These are phyloP conservation scores for Vigna radiata DNA, from an alignment of 306 rosid genomes.

Conservation along the genomic window DNA sequence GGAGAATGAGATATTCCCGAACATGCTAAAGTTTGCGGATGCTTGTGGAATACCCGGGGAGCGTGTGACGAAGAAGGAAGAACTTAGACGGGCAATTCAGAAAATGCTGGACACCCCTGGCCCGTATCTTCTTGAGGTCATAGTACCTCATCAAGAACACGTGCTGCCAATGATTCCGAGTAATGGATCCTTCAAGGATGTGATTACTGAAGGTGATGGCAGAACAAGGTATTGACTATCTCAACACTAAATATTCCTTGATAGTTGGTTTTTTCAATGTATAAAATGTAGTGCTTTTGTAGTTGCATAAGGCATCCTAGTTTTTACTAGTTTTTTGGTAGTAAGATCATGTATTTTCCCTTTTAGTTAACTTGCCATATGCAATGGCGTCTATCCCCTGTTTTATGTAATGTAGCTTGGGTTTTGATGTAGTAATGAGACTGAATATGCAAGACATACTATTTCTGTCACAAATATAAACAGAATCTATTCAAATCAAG, in stretches of 20 bases:
- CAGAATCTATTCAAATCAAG: background rate
- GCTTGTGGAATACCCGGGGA: constrained; percentile 83
- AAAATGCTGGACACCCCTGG: constrained; percentile 89
- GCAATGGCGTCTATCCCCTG: background rate
- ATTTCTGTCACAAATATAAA: background rate
- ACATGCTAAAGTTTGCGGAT: constrained; percentile 85
- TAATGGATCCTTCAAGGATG: constrained; percentile 86
- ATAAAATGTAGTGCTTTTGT: constrained; percentile 1
- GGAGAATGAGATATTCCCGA: constrained; percentile 73
- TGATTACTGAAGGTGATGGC: constrained; percentile 91
- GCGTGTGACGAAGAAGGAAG: constrained; percentile 69
- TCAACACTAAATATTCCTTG: background rate
- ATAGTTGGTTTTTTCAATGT: constrained; percentile 42
- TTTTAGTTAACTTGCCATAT: background rate
- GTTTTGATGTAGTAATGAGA: background rate
- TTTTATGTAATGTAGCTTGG: background rate
- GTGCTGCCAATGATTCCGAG: constrained; percentile 97
- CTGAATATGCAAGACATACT: constrained; percentile 19
- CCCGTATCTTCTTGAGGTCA: constrained; percentile 86
- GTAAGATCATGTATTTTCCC: background rate
- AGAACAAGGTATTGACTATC: constrained; percentile 58
- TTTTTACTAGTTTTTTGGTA: constrained; percentile 9
- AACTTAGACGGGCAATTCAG: constrained; percentile 72
- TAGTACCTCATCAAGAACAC: constrained; percentile 95
- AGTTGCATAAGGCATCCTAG: constrained; percentile 22